phyloP scores from a whole-genome alignment of 768 basidiomycete species.

The Hysterangium stoloniferum region DNA sequence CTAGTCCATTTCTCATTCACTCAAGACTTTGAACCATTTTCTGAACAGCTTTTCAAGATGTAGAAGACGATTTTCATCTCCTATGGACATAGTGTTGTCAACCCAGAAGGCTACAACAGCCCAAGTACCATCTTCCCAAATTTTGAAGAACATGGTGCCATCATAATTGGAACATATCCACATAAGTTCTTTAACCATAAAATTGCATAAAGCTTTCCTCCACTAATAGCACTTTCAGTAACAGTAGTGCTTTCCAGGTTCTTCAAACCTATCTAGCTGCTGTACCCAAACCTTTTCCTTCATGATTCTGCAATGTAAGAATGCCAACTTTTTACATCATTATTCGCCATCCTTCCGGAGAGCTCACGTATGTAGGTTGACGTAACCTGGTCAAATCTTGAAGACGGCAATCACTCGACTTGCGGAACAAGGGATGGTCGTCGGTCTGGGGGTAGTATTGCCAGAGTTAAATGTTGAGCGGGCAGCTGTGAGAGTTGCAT shows the following conservation, averaged over 20 bases:
- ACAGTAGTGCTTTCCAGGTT: constrained; percentile 14
- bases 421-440: too few relatives aligned
- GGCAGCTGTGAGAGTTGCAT: too few relatives aligned
- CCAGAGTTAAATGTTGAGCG: too few relatives aligned
- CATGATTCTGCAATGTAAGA: constrained; percentile 20
- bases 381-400: too few relatives aligned
- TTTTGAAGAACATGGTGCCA: neutral
- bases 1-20: neutral
- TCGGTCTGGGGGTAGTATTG: too few relatives aligned
- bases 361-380: too few relatives aligned
- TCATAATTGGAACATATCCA: neutral
- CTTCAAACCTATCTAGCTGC: constrained; percentile 24
- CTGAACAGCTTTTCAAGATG: neutral
- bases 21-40: neutral
- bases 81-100: neutral
- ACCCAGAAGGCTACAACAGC: neutral
- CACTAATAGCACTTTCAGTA: constrained; percentile 20
- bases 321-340: too few relatives aligned
- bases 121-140: neutral
- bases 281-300: constrained; percentile 27
- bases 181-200: neutral
- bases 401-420: too few relatives aligned
- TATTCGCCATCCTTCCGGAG: too few relatives aligned
- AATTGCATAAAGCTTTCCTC: constrained; percentile 19
- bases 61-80: neutral